Conservation (phyloP, 257 asterid genomes). For the Nyctanthes arbortristis region DNA sequence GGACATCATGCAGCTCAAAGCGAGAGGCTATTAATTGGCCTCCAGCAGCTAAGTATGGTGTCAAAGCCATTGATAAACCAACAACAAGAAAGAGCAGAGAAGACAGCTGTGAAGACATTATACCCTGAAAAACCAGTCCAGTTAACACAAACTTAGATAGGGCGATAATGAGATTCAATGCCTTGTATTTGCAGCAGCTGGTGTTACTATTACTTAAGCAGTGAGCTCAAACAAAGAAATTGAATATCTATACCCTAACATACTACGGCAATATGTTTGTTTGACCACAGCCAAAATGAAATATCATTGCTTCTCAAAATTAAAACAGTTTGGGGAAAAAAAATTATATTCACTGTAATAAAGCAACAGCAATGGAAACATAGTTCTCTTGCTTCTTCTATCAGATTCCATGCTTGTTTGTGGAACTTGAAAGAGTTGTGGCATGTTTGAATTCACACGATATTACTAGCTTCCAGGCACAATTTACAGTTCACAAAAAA, state of each 20-base stretch:
- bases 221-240: conserved; percentile 1
- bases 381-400: background rate
- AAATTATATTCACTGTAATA: background rate
- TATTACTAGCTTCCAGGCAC: conserved; percentile 9
- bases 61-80: conserved; percentile 96
- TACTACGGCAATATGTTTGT: background rate
- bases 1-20: conserved; percentile 96
- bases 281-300: conserved; percentile 3
- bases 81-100: conserved; percentile 96
- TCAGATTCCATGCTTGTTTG: background rate
- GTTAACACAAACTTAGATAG: background rate
- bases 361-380: background rate
- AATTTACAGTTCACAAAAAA: background rate
- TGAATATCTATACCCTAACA: background rate
- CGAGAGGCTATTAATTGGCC: conserved; percentile 98
- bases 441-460: background rate
- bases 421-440: background rate
- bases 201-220: conserved; percentile 5
- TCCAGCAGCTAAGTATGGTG: conserved; percentile 99
- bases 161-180: conserved; percentile 1
- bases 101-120: conserved; percentile 86
- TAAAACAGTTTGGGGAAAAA: background rate
- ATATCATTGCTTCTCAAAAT: background rate
- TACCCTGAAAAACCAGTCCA: conserved; percentile 66
- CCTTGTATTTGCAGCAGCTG: conserved; percentile 2